Evolutionary conservation across 208 protist species (phyloP), one percentile per base, ranked within the genome.

Genomic region (Leptomonas seymouri): DNA sequence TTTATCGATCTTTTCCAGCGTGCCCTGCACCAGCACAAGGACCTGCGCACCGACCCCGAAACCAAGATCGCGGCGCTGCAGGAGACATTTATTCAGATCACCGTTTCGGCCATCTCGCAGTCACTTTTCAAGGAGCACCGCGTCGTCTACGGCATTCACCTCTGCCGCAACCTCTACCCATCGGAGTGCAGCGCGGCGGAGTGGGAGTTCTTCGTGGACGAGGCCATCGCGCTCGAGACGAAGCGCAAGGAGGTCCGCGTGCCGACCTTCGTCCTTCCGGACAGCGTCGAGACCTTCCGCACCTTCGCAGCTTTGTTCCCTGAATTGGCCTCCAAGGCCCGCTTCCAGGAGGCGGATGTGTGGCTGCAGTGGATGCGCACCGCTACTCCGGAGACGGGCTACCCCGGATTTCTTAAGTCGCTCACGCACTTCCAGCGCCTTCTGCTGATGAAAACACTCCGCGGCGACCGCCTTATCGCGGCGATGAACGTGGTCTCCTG

Each of bases 91-190:
- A 84, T 97, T 25, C 81, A 84, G 42, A 79, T 82, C 59, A 88
- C 97, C 31, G 96, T 97, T 14, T 76, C 73, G 11, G 80, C 78
- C 14, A 87, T 99, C 7, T 75, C 92, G 39, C 90, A 90, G 28
- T 93, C 94, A 60, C 80, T 99, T 44, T 91, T 99, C 76, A 99
- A 99, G 76, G 88, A 89, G 59, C 98, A 99, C 76, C 89, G 98
- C 61, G 80, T 98, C 0, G 87, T 95, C 28, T 99, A 98, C 76
- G 98, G 85, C 60, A 87, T 99, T 65, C 95, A 99, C 81, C 81
- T 99, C 27, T 84, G 93, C 42, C 93, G 86, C 45, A 86, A 87
- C 27, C 78, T 99, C 7, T 64, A 83, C 68, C 80, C 82, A 1
- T 54, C 91, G 1, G 50, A 84, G 59, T 94, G 86, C 71, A 87